Conservation (phyloP, 805 yeast genomes). For the Pichia gijzeniarum region DNA sequence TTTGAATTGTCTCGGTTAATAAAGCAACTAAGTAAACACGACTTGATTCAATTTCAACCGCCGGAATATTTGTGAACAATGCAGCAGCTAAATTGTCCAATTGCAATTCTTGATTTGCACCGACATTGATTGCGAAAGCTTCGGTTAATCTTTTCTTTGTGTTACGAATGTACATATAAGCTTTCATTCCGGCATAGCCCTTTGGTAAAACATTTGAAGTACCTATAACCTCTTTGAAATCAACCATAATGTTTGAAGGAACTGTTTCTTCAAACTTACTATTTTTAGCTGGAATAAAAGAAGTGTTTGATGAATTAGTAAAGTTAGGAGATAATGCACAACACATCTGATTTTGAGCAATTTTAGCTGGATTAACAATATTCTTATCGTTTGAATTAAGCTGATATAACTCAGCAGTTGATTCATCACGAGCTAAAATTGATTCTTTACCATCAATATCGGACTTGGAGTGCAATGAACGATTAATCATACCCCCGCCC, state of each 20-base stretch:
- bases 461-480: slow-evolving; percentile 20
- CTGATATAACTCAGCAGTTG: slow-evolving; percentile 48
- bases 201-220: slow-evolving; percentile 55
- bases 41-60: slow-evolving; percentile 49
- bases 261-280: slow-evolving; percentile 43
- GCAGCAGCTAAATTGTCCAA: slow-evolving; percentile 74
- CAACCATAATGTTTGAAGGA: slow-evolving; percentile 67
- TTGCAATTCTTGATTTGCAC: slow-evolving; percentile 48
- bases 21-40: slow-evolving; percentile 72
- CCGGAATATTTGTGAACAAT: slow-evolving; percentile 68
- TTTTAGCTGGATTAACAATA: slow-evolving; percentile 41
- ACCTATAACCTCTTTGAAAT: slow-evolving; percentile 61
- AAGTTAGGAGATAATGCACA: slow-evolving; percentile 69
- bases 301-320: slow-evolving; percentile 29
- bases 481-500: slow-evolving; percentile 31
- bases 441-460: slow-evolving; percentile 52
- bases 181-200: slow-evolving; percentile 65
- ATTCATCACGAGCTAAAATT: slow-evolving; percentile 55
- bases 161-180: slow-evolving; percentile 65
- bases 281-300: slow-evolving; percentile 40
- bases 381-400: slow-evolving; percentile 16
- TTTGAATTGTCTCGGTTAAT: slow-evolving; percentile 60
- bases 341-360: slow-evolving; percentile 63
- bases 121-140: slow-evolving; percentile 65
- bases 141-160: slow-evolving; percentile 63